phyloP scores from a whole-genome alignment of 768 basidiomycete species.

The Kwoniella bestiolae region DNA sequence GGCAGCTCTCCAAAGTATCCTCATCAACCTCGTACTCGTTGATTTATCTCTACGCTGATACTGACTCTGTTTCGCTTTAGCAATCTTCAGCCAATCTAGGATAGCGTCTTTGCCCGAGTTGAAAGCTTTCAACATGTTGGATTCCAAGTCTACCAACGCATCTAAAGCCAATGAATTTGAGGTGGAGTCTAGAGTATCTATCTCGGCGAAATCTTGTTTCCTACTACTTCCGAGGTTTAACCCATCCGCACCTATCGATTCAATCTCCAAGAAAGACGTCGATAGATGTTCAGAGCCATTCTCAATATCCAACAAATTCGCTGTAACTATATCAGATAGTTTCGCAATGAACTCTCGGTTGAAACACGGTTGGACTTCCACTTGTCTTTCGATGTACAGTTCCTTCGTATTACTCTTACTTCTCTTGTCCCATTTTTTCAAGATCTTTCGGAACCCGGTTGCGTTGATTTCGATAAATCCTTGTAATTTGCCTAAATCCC shows the following conservation, averaged over 20 bases:
- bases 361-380: conserved; percentile 98
- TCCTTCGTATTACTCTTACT: conserved; percentile 95
- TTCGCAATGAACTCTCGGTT: conserved; percentile 97
- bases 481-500: conserved; percentile 93
- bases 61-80: conserved; percentile 35
- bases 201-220: conserved; percentile 2
- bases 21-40: conserved; percentile 69
- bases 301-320: conserved; percentile 69
- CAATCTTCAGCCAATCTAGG: conserved; percentile 66
- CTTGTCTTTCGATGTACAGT: conserved; percentile 90
- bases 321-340: conserved; percentile 86
- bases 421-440: conserved; percentile 98
- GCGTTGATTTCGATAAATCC: conserved; percentile 98
- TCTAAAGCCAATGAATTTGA: conserved; percentile 60
- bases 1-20: conserved; percentile 89
- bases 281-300: conserved; percentile 65
- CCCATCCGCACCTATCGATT: conserved; percentile 46
- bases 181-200: background rate
- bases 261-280: conserved; percentile 44
- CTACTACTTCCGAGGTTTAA: conserved; percentile 35
- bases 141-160: conserved; percentile 85
- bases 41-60: conserved; percentile 45
- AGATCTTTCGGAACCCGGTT: conserved; percentile 92
- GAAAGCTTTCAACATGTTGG: conserved; percentile 78
- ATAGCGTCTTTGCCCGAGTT: conserved; percentile 65